These are phyloP conservation scores for Fusarium torreyae DNA, from an alignment of 2,329 filamentous ascomycete genomes.

Conservation along the genomic window DNA sequence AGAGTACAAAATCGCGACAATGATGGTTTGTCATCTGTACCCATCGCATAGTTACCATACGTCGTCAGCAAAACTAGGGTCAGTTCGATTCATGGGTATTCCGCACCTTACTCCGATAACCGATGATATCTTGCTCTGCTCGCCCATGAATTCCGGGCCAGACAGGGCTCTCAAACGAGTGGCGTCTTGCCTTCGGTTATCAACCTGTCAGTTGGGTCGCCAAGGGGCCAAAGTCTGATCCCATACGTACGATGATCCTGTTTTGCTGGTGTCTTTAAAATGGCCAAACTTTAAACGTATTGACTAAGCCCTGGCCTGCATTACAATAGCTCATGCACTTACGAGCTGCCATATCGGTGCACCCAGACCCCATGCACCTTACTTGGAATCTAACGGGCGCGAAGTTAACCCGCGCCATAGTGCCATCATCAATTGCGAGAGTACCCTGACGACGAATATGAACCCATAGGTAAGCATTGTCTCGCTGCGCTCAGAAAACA, in stretches of 20 bases:
- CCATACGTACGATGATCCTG: conserved; percentile 2
- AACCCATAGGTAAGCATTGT: neutral
- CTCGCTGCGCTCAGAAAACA: neutral
- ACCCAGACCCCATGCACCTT: neutral
- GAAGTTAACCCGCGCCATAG: neutral
- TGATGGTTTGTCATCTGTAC: neutral
- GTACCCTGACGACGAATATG: neutral
- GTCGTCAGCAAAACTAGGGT: neutral
- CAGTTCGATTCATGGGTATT: neutral
- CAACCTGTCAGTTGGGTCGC: conserved; percentile 33
- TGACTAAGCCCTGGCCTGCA: conserved; percentile 12
- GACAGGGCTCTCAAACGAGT: conserved; percentile 14
- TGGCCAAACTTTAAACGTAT: conserved; percentile 33
- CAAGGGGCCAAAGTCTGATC: conserved; percentile 18
- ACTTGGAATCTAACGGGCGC: conserved; percentile 13
- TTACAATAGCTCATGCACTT: conserved; percentile 10
- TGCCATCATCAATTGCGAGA: neutral
- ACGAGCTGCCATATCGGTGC: conserved; percentile 4
- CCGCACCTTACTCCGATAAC: conserved; percentile 21
- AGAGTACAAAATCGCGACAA: neutral
- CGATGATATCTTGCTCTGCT: neutral
- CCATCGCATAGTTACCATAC: neutral
- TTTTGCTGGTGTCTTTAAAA: conserved; percentile 1
- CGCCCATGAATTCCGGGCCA: neutral
- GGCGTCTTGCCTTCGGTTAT: conserved; percentile 46